A percentile compares a stretch with the other conserved stretches of the same genome.
Conservation (phyloP, 2,329 filamentous ascomycete species). For the Sphaceloma murrayae region DNA sequence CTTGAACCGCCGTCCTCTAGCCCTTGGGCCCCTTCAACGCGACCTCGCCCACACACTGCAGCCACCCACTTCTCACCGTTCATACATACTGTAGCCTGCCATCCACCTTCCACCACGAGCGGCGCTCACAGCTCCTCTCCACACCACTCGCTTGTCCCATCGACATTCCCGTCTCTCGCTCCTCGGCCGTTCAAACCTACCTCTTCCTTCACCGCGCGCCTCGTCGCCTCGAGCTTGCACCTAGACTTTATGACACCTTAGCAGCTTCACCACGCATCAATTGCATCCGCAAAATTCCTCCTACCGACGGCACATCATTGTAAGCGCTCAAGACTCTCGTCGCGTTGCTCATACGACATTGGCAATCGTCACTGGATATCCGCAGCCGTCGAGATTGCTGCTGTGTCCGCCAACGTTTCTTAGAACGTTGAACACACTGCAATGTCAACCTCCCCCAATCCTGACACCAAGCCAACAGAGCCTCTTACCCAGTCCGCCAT, state of each 20-base stretch:
- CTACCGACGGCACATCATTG: not conserved
- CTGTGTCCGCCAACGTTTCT: constrained; percentile 13
- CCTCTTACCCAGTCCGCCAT: constrained; percentile 3
- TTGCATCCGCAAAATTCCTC: constrained; percentile 6
- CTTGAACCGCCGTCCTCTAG: too few species aligned
- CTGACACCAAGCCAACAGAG: constrained; percentile 14
- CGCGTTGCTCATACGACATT: constrained; percentile 3
- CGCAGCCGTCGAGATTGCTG: constrained; percentile 13
- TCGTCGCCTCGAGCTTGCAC: constrained; percentile 9
- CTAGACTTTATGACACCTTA: constrained; percentile 8
- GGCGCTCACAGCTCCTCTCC: constrained; percentile 9
- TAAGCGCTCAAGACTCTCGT: not conserved
- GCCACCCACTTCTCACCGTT: constrained; percentile 6
- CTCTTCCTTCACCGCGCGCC: constrained; percentile 14
- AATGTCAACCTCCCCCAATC: constrained; percentile 13
- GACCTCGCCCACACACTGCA: not conserved
- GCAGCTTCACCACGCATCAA: constrained; percentile 9
- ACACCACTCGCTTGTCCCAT: constrained; percentile 11
- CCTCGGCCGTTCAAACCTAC: constrained; percentile 7
- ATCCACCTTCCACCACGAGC: not conserved
- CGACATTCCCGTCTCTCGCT: constrained; percentile 12
- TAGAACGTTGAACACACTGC: constrained; percentile 14
- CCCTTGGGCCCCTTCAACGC: constrained; percentile 3
- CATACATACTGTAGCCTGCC: constrained; percentile 2
- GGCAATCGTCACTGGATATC: constrained; percentile 10